Base-by-base conservation (phyloP, 2,329 filamentous ascomycete species). In the Colletotrichum abscissum region DNA sequence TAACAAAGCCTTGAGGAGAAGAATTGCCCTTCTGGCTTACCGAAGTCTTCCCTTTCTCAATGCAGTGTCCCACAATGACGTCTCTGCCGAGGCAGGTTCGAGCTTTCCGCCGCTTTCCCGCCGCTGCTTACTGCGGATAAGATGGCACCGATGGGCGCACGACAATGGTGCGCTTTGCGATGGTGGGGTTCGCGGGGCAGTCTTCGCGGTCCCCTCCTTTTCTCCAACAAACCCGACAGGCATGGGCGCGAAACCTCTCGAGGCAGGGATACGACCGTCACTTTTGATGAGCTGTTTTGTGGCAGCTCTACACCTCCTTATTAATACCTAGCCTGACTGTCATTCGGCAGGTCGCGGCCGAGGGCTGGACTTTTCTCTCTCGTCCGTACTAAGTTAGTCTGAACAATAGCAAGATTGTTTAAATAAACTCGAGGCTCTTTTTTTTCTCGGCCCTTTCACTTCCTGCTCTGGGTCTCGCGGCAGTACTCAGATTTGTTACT, bases 161-260 rank as follows among this genome's bases (percentile, higher is more conserved):
- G 26, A 64, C 60, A 65, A 56, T 65, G 67, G 60, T 49, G 71
- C 71, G 60, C 60, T 58, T 62, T 57, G 49, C 49, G 14, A 63
- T 63, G 62, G 71, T 73, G 71, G 71, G 71, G 71, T 71, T 70
- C 71, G 71, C 56, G 71, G 71, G 62, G 67, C 70, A 73, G 24
- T 62, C 35, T 66, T 71, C 62, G 65, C 56, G 59, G n/a, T 28
- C 65, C 60, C 33, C 24, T 56, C 54, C 63, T 28, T 16, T 28
- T 56, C 57, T 7, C 60, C 49, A 67, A 35, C 46, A 64, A 35
- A 26, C 42, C 59, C 33, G 14, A n/a, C 52, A 56, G 49, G 52
- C 33, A 38, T 28, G 63, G 33, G 24, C 63, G 52, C 52, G 52
- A 42, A 35, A 67, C 19, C 55, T 42, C 46, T 35, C 12, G 42